Evolutionary conservation across 1,139 yeast genomes (phyloP).

Genomic region (Diutina rugosa): DNA sequence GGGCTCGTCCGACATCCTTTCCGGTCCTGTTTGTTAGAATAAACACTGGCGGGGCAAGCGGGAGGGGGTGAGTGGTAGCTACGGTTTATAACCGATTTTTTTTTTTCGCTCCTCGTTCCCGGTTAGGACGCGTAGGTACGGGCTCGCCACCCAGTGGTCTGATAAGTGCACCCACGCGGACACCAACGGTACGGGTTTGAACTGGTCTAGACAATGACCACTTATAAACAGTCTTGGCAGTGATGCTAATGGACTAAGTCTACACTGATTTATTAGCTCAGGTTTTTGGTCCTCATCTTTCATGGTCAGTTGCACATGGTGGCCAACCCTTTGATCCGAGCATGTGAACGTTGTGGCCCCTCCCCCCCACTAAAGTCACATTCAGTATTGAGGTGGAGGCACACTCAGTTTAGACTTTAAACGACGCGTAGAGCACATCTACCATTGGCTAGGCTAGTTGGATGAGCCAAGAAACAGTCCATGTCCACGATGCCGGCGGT

Average conservation of each 20-base stretch:
- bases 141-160: neutral
- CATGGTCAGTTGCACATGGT: neutral
- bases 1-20: slow-evolving; percentile 1
- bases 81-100: neutral
- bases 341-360: neutral
- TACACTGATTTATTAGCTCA: no score
- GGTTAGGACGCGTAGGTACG: neutral
- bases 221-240: no score
- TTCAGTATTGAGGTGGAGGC: neutral
- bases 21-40: neutral
- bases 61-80: neutral
- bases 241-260: no score
- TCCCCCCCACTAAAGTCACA: neutral
- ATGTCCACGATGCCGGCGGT: neutral
- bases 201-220: no score
- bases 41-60: neutral
- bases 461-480: neutral
- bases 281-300: no score
- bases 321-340: neutral
- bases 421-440: no score
- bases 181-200: no score
- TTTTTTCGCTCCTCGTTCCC: neutral
- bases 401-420: no score
- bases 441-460: neutral
- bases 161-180: neutral